Percentiles rank a stretch among this genome's conserved stretches.
These are phyloP conservation scores for Prinsepia uniflora DNA, from an alignment of 306 rosid genomes.

Conservation along the genomic window DNA sequence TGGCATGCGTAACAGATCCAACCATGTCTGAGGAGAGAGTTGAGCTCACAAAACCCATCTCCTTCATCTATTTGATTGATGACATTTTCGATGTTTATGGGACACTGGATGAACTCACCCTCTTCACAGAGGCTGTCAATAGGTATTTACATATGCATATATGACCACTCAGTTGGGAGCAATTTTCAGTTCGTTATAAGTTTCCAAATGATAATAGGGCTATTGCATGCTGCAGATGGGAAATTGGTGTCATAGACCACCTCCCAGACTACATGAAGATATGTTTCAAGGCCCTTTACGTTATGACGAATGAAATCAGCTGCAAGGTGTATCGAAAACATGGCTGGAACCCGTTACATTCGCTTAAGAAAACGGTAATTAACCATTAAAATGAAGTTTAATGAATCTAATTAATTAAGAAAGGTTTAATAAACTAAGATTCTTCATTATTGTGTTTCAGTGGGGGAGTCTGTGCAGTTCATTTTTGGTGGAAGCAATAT, in stretches of 20 bases:
- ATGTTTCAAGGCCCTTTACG: conserved; percentile 44
- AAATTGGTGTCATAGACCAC: conserved; percentile 30
- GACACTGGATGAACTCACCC: conserved; percentile 46
- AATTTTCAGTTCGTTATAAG: not conserved
- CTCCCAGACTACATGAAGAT: conserved; percentile 54
- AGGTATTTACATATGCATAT: conserved; percentile 26
- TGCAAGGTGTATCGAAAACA: conserved; percentile 34
- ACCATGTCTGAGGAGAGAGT: conserved; percentile 47
- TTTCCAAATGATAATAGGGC: not conserved
- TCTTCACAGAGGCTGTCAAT: conserved; percentile 49
- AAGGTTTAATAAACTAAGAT: not conserved
- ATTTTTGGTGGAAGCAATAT: conserved; percentile 60
- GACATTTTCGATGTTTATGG: conserved; percentile 69
- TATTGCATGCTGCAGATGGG: conserved; percentile 46
- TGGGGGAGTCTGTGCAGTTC: conserved; percentile 58
- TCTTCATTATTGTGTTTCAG: conserved; percentile 20
- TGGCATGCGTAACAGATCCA: conserved; percentile 52
- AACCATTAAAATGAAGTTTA: too few species aligned
- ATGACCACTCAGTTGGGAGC: too few species aligned
- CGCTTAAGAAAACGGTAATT: conserved; percentile 28
- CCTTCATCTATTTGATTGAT: conserved; percentile 59
- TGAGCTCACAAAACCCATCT: conserved; percentile 62
- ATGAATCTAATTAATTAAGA: not conserved
- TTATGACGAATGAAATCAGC: conserved; percentile 52
- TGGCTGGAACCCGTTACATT: conserved; percentile 46